Evolutionary conservation across 306 rosid genomes (phyloP), one percentile per base, ranked within the genome.

Genomic region (Arachis hypogaea): DNA sequence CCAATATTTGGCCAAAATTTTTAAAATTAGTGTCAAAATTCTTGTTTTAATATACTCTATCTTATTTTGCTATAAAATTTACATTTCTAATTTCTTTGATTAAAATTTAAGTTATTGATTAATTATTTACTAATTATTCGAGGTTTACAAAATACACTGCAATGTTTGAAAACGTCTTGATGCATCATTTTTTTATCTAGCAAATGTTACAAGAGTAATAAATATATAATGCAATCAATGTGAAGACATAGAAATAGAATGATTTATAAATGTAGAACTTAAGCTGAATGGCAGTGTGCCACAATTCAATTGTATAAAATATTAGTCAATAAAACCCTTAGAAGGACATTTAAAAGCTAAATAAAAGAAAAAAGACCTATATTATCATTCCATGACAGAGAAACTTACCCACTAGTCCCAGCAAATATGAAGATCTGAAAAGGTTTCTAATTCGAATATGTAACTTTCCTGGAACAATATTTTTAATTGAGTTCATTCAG

Each of bases 351-450:
- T 14, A 14, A 14, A 14, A 14, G 14, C 14, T 14, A 14, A 14
- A 14, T 14, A 14, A 14, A 14, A 14, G 14, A 14, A 14, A 14
- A 14, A 14, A 49, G 73, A 56, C 44, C 69, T 14, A 28, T 63
- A 68, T 68, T 59, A 52, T 73, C 68, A 56, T 42, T 69, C 29
- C 1, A 56, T 33, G 29, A 59, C 44, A 64, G 73, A 77, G 68
- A 56, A 72, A 77, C 84, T 89, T 80, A 94, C 99, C 96, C 14
- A 89, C 87, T 58, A 89, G 75, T 64, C 97, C 51, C 99, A 89
- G 80, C 95, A 89, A 38, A 59, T 80, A 72, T 91, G 91, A 64
- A 94, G 95, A 90, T 94, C 97, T 2, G 89, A 14, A 83, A 80
- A 94, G 69, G 76, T 85, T 79, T 87, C 89, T 59, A 91, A 88